Base-by-base conservation (phyloP, 208 protist species). In the Porcisia hertigi region DNA sequence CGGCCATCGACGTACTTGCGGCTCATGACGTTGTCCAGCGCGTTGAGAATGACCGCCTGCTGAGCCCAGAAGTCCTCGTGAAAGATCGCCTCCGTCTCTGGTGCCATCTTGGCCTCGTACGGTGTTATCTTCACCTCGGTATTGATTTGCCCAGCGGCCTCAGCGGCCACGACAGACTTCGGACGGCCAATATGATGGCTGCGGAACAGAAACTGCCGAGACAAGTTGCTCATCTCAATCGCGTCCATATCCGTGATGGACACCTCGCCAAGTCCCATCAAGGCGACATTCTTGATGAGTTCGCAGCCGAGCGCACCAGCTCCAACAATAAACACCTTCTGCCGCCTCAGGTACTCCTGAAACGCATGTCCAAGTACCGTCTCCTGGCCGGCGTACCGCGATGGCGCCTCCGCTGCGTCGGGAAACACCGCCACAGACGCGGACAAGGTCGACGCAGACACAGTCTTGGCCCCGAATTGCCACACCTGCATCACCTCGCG, bases 191-290 rank as follows among this genome's bases (percentile, higher is more conserved):
- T 97, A 88, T 99, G 98, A 59, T 82, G 87, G 39, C 90, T 73
- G 66, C 99, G 93, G 94, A 99, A 99, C 9, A 99, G 88, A 85
- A 99, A 99, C 92, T 99, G 99, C 53, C 99, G 86, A 45, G 98
- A 99, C 12, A 99, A 89, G 86, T 99, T 99, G 64, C 97, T 99
- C 88, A 98, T 98, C 82, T 99, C 99, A 83, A 99, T 99, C 0
- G 81, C 95, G 83, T 99, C 99, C 98, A 99, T 99, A 88, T 99
- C 99, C 4, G 99, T 99, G 39, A 99, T 96, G 47, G 87, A 92
- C 34, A 99, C 85, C 45, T 75, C 76, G 4, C 90, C 98, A 69
- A 99, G 64, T 47, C 99, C 99, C 97, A 99, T 99, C 74, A 99
- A 86, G 3, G 99, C 99, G 43, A 86, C 99, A 83, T 99, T 99